phyloP scores from a whole-genome alignment of 768 basidiomycete genomes.

The Pulveroboletus sp. region DNA sequence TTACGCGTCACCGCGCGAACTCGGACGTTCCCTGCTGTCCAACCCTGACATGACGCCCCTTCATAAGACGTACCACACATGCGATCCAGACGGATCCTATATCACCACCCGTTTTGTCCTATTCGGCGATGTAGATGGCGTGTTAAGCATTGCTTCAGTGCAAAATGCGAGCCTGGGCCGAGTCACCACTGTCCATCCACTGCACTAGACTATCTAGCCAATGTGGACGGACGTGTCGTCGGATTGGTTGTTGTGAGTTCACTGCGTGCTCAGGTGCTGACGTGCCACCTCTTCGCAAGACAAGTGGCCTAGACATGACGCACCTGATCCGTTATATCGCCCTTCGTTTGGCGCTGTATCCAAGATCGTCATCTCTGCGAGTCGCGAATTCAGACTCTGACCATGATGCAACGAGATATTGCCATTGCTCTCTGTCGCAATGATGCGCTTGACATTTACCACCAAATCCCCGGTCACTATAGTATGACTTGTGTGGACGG shows the following conservation, averaged over 20 bases:
- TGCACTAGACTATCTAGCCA: not conserved
- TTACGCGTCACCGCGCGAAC: not conserved
- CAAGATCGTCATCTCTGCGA: not conserved
- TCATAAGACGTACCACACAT: slow-evolving; percentile 2
- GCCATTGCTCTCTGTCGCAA: not conserved
- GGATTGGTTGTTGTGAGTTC: not conserved
- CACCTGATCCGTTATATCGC: not conserved
- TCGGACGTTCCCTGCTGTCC: not conserved
- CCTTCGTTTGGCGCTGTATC: not conserved
- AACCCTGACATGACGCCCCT: slow-evolving; percentile 1
- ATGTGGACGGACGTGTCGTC: not conserved
- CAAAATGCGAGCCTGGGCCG: not conserved
- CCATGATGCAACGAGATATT: not conserved
- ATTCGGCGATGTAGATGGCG: not conserved
- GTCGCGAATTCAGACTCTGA: not conserved
- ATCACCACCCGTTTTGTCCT: not conserved
- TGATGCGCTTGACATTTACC: not conserved
- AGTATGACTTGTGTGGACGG: not conserved
- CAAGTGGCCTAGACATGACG: not conserved
- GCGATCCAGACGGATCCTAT: not conserved
- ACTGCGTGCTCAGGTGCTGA: not conserved
- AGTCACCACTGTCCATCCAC: not conserved
- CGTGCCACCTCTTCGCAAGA: not conserved
- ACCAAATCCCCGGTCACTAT: not conserved
- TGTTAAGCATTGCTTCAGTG: not conserved